phyloP scores from a whole-genome alignment of 768 basidiomycete species.

The Termitomyces sp. region DNA sequence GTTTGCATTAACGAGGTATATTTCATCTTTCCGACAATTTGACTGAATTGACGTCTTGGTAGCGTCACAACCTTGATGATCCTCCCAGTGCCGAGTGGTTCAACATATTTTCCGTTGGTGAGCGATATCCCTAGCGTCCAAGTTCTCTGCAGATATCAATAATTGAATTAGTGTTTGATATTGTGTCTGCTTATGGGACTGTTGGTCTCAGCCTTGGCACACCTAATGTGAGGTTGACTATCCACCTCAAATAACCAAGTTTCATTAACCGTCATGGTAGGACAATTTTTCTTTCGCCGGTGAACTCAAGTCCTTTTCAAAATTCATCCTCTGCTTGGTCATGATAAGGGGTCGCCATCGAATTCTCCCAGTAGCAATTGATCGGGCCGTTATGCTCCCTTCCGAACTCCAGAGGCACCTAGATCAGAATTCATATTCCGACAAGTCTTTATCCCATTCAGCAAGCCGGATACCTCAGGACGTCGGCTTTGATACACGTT shows the following conservation, averaged over 20 bases:
- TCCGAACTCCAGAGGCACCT: constrained; percentile 44
- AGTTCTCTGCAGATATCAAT: not conserved
- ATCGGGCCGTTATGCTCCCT: constrained; percentile 81
- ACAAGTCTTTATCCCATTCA: constrained; percentile 3
- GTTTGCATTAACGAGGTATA: constrained; percentile 89
- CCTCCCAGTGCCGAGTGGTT: constrained; percentile 61
- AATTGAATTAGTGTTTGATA: constrained; percentile 63
- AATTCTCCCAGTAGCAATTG: constrained; percentile 82
- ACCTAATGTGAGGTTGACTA: constrained; percentile 50
- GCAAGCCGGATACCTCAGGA: not conserved
- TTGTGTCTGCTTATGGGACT: constrained; percentile 84
- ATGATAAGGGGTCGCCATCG: constrained; percentile 95
- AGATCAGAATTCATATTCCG: constrained; percentile 12
- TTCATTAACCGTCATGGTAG: constrained; percentile 30
- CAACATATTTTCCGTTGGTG: constrained; percentile 76
- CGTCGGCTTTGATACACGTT: not conserved
- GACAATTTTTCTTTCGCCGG: constrained; percentile 80
- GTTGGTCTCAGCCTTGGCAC: constrained; percentile 88
- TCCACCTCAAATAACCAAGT: constrained; percentile 2
- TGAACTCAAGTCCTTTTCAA: constrained; percentile 73
- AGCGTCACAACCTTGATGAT: constrained; percentile 59
- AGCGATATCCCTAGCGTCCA: constrained; percentile 18
- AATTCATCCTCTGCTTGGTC: constrained; percentile 79
- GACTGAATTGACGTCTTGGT: not conserved
- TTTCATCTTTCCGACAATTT: not conserved